phyloP scores from a whole-genome alignment of 2,329 filamentous ascomycete species.

The Alternaria sp. region DNA sequence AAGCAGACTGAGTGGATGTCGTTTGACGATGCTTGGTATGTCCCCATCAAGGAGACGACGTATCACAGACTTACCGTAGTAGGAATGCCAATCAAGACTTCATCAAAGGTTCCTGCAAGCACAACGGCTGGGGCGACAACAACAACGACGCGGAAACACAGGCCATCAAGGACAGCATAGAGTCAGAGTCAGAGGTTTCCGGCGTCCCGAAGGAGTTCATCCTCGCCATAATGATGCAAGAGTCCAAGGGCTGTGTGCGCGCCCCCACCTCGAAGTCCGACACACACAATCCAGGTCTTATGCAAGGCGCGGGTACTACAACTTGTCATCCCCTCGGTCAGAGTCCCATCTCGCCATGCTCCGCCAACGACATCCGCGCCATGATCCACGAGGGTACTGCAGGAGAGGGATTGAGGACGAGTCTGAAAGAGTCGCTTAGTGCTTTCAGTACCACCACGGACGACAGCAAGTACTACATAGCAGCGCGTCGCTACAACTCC shows the following conservation, averaged over 20 bases:
- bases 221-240: slow-evolving; percentile 57
- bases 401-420: slow-evolving; percentile 55
- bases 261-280: slow-evolving; percentile 54
- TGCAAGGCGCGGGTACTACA: slow-evolving; percentile 52
- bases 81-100: slow-evolving; percentile 46
- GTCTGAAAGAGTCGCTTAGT: slow-evolving; percentile 51
- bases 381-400: slow-evolving; percentile 57
- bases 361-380: slow-evolving; percentile 40
- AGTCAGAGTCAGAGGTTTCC: slow-evolving; percentile 36
- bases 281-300: slow-evolving; percentile 57
- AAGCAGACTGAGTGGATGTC: slow-evolving; percentile 42
- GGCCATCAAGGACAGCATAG: slow-evolving; percentile 51
- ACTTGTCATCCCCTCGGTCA: slow-evolving; percentile 39
- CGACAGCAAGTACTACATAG: slow-evolving; percentile 56
- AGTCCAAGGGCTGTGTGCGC: slow-evolving; percentile 58
- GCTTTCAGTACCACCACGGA: slow-evolving; percentile 33
- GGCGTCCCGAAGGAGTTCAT: slow-evolving; percentile 54
- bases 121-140: slow-evolving; percentile 46
- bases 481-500: slow-evolving; percentile 62
- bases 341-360: slow-evolving; percentile 52
- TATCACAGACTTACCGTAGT: slow-evolving; percentile 3
- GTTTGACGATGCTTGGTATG: slow-evolving; percentile 47
- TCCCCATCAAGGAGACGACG: background rate
- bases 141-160: slow-evolving; percentile 50
- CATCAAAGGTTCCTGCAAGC: slow-evolving; percentile 49